Percentiles rank a stretch among this genome's conserved stretches.
Conservation (phyloP, 2,329 filamentous ascomycete genomes). For the Hypoxylon sp. region DNA sequence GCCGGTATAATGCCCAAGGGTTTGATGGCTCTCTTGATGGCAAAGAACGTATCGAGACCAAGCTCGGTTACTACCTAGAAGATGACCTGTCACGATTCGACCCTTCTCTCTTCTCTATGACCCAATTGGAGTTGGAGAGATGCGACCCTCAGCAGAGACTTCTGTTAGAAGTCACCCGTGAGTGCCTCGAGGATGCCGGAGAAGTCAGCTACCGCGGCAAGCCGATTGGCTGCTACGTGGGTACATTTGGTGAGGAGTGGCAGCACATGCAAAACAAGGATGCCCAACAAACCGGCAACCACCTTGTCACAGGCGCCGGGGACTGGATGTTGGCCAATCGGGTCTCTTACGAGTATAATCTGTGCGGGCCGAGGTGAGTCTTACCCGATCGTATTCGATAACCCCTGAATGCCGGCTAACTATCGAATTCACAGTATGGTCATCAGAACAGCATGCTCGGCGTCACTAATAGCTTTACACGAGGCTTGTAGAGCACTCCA, state of each 20-base stretch:
- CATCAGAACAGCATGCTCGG: constrained; percentile 52
- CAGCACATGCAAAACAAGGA: constrained; percentile 43
- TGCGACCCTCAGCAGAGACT: constrained; percentile 52
- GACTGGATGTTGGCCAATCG: constrained; percentile 52
- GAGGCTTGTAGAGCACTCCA: constrained; percentile 48
- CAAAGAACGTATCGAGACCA: constrained; percentile 36
- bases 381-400: constrained; percentile 1
- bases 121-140: constrained; percentile 43
- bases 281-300: constrained; percentile 41
- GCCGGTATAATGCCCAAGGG: constrained; percentile 45
- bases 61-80: constrained; percentile 43
- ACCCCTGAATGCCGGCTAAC: constrained; percentile 18
- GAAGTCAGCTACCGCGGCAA: constrained; percentile 50
- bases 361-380: constrained; percentile 46
- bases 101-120: constrained; percentile 44
- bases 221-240: constrained; percentile 52
- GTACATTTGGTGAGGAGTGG: constrained; percentile 53
- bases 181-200: constrained; percentile 51
- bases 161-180: constrained; percentile 49
- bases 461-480: constrained; percentile 48
- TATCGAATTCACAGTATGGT: constrained; percentile 31
- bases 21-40: constrained; percentile 34
- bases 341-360: constrained; percentile 47
- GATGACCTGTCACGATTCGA: constrained; percentile 43
- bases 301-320: constrained; percentile 46